Conservation (phyloP, 306 rosid genomes). For the Acmispon strigosus region DNA sequence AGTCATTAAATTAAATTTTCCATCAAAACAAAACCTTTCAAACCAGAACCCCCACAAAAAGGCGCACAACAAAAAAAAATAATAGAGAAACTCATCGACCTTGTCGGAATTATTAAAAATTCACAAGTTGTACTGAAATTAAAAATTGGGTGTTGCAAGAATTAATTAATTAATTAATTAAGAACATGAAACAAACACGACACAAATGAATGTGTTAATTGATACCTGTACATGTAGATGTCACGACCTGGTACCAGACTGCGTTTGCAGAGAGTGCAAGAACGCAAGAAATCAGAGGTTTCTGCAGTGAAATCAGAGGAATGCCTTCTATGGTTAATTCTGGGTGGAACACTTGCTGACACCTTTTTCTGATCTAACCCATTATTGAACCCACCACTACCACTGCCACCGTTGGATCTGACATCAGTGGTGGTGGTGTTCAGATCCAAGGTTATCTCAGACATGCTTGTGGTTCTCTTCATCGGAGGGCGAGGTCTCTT, state of each 20-base stretch:
- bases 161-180: no score
- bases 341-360: not conserved
- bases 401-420: not conserved
- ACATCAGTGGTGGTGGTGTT: conserved; percentile 5
- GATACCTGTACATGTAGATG: conserved; percentile 83
- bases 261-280: conserved; percentile 68
- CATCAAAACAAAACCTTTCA: not conserved
- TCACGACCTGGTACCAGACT: conserved; percentile 59
- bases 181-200: no score
- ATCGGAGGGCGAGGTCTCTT: conserved; percentile 73
- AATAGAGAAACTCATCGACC: no score
- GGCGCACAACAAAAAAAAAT: not conserved
- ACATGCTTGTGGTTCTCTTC: conserved; percentile 76
- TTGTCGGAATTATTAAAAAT: no score
- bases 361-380: conserved; percentile 17
- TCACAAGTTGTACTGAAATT: no score
- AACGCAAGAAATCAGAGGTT: conserved; percentile 49
- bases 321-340: conserved; percentile 24
- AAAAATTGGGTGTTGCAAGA: no score
- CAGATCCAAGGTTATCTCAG: conserved; percentile 63
- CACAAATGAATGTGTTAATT: no score
- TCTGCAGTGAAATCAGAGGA: conserved; percentile 32
- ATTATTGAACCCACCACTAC: not conserved
- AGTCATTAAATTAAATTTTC: not conserved
- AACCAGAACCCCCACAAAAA: no score